Evolutionary conservation across 306 rosid species (phyloP).

Genomic region (Medicago ruthenica): DNA sequence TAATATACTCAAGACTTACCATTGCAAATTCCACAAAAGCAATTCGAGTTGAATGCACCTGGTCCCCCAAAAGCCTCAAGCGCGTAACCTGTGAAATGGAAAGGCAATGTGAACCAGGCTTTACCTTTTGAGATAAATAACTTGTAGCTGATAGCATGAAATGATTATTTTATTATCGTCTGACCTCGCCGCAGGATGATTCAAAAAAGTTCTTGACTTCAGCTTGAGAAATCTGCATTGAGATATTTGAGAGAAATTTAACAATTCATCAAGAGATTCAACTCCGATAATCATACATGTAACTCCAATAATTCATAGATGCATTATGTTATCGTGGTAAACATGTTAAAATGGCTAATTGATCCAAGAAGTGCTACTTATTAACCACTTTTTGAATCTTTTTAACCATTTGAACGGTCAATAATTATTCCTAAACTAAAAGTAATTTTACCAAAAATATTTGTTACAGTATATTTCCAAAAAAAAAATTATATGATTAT

Average conservation of each 20-base stretch:
- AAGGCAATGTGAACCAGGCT: conserved; percentile 27
- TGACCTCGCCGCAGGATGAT: conserved; percentile 91
- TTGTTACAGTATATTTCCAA: not conserved
- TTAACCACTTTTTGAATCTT: conserved; percentile 13
- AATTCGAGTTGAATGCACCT: conserved; percentile 94
- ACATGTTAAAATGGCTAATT: not conserved
- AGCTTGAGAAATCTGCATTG: conserved; percentile 81
- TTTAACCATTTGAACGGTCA: not conserved
- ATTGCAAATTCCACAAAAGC: conserved; percentile 94
- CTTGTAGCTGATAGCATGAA: conserved; percentile 27
- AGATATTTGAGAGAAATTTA: conserved; percentile 14
- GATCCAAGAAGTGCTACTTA: not conserved
- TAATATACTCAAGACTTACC: conserved; percentile 45
- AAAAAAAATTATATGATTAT: not conserved
- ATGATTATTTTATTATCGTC: conserved; percentile 37
- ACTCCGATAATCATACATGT: conserved; percentile 18
- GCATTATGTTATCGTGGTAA: not conserved
- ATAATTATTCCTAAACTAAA: conserved; percentile 16
- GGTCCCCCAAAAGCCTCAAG: conserved; percentile 98
- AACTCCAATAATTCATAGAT: not conserved
- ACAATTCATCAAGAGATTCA: conserved; percentile 25
- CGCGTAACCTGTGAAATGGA: conserved; percentile 72
- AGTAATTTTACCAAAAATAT: not conserved
- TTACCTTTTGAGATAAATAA: conserved; percentile 25
- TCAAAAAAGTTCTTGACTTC: conserved; percentile 95